Evolutionary conservation across 169 alveolate genomes (phyloP).

Genomic region (Eimeria sp.): DNA sequence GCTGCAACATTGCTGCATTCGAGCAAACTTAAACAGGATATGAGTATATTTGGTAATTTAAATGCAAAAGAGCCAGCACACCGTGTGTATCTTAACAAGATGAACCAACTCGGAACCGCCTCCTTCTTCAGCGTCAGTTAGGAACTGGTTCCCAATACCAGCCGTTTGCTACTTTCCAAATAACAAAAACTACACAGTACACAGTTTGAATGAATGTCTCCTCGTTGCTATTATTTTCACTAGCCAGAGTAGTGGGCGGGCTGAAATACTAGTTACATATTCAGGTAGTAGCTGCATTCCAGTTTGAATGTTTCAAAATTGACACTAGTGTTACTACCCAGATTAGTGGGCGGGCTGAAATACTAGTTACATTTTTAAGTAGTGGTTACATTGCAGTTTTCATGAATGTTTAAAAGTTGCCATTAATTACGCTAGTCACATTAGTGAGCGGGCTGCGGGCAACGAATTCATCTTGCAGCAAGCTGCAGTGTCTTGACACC

Average conservation of each 20-base stretch:
- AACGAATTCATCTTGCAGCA: constrained; percentile 15
- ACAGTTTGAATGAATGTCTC: no score
- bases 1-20: background rate
- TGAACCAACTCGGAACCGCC: background rate
- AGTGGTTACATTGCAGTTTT: background rate
- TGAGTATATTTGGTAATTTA: background rate
- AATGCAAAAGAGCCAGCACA: background rate
- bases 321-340: background rate
- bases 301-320: background rate
- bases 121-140: background rate
- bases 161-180: background rate
- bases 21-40: background rate
- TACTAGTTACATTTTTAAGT: background rate
- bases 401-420: background rate
- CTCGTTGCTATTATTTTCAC: no score
- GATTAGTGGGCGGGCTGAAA: constrained; percentile 30
- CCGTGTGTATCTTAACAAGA: background rate
- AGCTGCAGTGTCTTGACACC: constrained; percentile 75
- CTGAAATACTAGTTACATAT: background rate
- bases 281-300: background rate
- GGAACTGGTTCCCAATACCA: background rate
- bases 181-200: background rate
- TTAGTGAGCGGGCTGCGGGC: constrained; percentile 25
- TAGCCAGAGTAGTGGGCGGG: constrained; percentile 53
- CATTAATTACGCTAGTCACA: background rate